Conservation (phyloP, 2,329 filamentous ascomycete genomes). For the Paecilomyces formosus region DNA sequence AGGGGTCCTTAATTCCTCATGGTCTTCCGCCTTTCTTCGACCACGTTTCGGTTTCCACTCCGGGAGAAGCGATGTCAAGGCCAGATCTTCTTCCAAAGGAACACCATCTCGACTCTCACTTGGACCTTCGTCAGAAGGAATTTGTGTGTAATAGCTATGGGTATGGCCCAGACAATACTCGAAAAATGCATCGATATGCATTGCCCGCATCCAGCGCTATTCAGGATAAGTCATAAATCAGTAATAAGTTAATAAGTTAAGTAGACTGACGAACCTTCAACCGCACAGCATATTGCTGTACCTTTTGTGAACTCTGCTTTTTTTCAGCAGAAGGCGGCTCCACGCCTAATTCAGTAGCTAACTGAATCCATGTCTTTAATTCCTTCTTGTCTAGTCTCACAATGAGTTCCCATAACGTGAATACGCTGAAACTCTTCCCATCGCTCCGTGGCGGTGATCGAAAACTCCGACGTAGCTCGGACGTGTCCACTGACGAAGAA, state of each 20-base stretch:
- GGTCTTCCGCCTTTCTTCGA: constrained; percentile 54
- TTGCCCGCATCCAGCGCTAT: constrained; percentile 90
- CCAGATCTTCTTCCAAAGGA: constrained; percentile 78
- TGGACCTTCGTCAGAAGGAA: constrained; percentile 59
- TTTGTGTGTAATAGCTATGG: constrained; percentile 71
- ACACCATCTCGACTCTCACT: constrained; percentile 71
- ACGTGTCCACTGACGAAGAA: constrained; percentile 60
- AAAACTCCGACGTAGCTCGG: constrained; percentile 67
- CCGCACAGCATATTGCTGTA: constrained; percentile 88
- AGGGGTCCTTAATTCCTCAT: constrained; percentile 46
- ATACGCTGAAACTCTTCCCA: constrained; percentile 77
- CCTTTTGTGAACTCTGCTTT: constrained; percentile 84
- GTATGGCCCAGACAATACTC: constrained; percentile 74
- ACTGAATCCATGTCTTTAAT: constrained; percentile 86
- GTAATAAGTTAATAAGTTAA: background rate
- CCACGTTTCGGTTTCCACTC: constrained; percentile 59
- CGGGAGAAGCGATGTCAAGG: constrained; percentile 73
- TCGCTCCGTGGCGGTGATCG: constrained; percentile 76
- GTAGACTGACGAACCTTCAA: constrained; percentile 59
- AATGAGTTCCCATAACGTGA: constrained; percentile 69
- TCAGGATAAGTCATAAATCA: background rate
- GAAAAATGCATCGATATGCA: constrained; percentile 93
- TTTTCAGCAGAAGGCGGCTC: constrained; percentile 74
- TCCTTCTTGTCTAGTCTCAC: constrained; percentile 70
- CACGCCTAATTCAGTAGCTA: constrained; percentile 81